Evolutionary conservation across 306 rosid species (phyloP).

Genomic region (Rubus idaeus): DNA sequence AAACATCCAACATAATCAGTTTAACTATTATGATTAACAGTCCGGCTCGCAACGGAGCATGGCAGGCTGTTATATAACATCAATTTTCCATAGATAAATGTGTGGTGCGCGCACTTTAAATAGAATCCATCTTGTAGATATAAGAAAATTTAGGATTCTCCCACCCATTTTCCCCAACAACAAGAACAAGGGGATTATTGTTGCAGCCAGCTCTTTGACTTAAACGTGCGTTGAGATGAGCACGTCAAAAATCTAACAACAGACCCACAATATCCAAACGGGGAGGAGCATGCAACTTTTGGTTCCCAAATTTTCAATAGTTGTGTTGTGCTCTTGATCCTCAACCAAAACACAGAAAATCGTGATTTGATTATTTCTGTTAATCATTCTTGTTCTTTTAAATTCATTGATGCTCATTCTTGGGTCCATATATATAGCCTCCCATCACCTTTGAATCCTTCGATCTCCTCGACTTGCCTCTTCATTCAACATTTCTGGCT

Average conservation of each 20-base stretch:
- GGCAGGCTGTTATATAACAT: not conserved
- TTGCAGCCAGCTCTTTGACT: constrained; percentile 11
- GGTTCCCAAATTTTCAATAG: not conserved
- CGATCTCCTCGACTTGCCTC: not conserved
- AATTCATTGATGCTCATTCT: not conserved
- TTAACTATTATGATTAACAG: too few species aligned
- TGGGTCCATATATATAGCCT: not conserved
- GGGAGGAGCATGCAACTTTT: not conserved
- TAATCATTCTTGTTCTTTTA: not conserved
- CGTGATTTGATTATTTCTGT: not conserved
- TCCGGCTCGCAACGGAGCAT: too few species aligned
- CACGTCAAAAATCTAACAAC: constrained; percentile 17
- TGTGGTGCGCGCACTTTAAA: not conserved
- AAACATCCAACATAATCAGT: too few species aligned
- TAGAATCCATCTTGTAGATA: not conserved
- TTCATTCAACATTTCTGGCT: not conserved
- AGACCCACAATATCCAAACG: constrained; percentile 7
- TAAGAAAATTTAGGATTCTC: constrained; percentile 4
- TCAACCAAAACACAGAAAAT: not conserved
- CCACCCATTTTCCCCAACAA: not conserved
- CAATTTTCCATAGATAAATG: not conserved
- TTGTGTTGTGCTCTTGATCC: not conserved
- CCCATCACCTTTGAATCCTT: not conserved
- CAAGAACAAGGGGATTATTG: not conserved
- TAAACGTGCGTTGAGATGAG: constrained; percentile 8